Conservation (phyloP, 148 eudicot species). For the Polygonum aviculare region DNA sequence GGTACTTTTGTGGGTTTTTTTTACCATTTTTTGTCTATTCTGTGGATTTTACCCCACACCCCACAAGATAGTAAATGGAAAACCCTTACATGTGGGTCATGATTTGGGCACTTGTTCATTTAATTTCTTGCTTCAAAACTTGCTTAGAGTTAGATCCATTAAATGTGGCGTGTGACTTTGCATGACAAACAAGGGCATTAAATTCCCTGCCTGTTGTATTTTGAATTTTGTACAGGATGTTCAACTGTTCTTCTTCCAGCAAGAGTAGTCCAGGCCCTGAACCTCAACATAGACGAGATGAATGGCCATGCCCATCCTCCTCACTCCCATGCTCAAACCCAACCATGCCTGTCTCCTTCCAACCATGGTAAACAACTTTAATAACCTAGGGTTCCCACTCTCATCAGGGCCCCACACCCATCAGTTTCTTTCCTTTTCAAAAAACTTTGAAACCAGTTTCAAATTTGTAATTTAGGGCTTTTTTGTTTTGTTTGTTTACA, state of each 20-base stretch:
- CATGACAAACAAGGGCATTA: not conserved
- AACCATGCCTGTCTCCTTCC: slow-evolving; percentile 12
- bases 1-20: slow-evolving; percentile 19
- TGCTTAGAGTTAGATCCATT: not conserved
- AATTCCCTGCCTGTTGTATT: not conserved
- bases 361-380: slow-evolving; percentile 23
- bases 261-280: slow-evolving; percentile 28
- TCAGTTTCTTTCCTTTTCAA: not conserved
- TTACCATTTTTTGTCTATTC: not conserved
- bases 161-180: not conserved
- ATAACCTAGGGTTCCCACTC: not conserved
- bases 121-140: not conserved
- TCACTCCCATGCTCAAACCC: slow-evolving; percentile 3
- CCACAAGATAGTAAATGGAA: not conserved
- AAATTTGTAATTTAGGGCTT: not conserved
- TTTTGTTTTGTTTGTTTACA: slow-evolving; percentile 6
- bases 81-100: not conserved
- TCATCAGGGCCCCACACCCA: not conserved
- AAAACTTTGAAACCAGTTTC: not conserved
- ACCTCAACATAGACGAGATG: slow-evolving; percentile 26
- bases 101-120: not conserved
- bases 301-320: slow-evolving; percentile 7
- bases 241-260: slow-evolving; percentile 31
- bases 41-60: not conserved
- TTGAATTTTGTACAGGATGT: slow-evolving; percentile 19